Conservation (phyloP, 2,329 filamentous ascomycete genomes). For the Trichoderma polysporum region DNA sequence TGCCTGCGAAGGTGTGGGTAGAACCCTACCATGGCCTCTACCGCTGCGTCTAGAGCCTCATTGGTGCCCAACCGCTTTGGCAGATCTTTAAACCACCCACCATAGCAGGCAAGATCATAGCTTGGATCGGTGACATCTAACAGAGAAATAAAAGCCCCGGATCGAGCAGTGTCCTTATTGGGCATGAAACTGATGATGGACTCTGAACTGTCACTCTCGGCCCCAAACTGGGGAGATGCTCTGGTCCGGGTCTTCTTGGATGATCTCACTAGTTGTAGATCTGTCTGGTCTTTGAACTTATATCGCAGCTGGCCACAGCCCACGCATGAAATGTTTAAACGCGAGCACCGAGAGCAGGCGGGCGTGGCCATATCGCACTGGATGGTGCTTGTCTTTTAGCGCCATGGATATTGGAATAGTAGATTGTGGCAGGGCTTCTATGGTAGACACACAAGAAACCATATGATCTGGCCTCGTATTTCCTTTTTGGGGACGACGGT, state of each 20-base stretch:
- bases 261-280: conserved; percentile 2
- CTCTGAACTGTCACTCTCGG: background rate
- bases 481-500: background rate
- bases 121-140: conserved; percentile 43
- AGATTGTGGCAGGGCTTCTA: background rate
- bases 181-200: conserved; percentile 6
- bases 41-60: conserved; percentile 44
- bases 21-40: conserved; percentile 32
- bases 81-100: conserved; percentile 45
- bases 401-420: background rate
- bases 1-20: conserved; percentile 29
- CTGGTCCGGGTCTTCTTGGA: conserved; percentile 1
- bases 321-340: conserved; percentile 44
- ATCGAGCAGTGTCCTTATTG: conserved; percentile 31
- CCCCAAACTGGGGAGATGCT: background rate
- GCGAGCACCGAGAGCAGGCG: conserved; percentile 46
- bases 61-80: conserved; percentile 47
- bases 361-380: conserved; percentile 49
- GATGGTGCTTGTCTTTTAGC: background rate
- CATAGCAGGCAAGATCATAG: conserved; percentile 49
- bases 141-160: conserved; percentile 31
- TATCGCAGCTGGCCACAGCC: conserved; percentile 48
- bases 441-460: background rate
- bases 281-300: conserved; percentile 46
- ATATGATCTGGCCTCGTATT: background rate